Percentiles rank a stretch among this genome's conserved stretches.
Evolutionary conservation across 2,329 filamentous ascomycete species (phyloP).

Genomic region (Claviceps spartinae): DNA sequence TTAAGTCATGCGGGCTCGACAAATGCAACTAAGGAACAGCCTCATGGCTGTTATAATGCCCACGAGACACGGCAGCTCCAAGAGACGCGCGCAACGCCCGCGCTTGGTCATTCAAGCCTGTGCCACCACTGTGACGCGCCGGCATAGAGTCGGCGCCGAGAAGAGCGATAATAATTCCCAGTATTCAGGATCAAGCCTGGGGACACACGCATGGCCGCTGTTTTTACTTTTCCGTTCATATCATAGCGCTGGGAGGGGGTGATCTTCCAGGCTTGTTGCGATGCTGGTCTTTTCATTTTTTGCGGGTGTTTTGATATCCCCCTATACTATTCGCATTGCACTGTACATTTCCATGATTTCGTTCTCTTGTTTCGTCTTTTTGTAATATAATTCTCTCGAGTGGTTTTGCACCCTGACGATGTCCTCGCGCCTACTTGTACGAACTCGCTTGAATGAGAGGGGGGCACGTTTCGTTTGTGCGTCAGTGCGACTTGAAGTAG

Average conservation of each 20-base stretch:
- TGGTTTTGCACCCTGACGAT: too few species aligned
- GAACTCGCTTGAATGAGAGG: neutral
- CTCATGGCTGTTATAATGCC: too few species aligned
- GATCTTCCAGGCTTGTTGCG: neutral
- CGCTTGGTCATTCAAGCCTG: neutral
- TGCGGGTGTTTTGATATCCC: constrained; percentile 1
- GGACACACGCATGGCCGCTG: neutral
- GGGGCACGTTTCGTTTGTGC: neutral
- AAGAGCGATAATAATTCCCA: neutral
- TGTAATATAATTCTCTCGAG: neutral
- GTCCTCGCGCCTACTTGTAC: too few species aligned
- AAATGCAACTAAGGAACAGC: too few species aligned
- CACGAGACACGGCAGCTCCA: too few species aligned
- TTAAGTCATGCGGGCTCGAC: too few species aligned
- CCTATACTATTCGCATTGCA: neutral
- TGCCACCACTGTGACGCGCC: neutral
- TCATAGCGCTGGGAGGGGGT: constrained; percentile 1
- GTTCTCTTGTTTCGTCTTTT: constrained; percentile 1
- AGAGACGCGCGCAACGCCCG: neutral
- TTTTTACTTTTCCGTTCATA: neutral
- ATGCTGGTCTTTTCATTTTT: neutral
- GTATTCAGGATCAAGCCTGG: constrained; percentile 1
- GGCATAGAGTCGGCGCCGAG: neutral
- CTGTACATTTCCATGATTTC: neutral
- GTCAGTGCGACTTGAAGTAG: neutral